phyloP scores from a whole-genome alignment of 108 stramenopile species.

The Ochromonas danica region DNA sequence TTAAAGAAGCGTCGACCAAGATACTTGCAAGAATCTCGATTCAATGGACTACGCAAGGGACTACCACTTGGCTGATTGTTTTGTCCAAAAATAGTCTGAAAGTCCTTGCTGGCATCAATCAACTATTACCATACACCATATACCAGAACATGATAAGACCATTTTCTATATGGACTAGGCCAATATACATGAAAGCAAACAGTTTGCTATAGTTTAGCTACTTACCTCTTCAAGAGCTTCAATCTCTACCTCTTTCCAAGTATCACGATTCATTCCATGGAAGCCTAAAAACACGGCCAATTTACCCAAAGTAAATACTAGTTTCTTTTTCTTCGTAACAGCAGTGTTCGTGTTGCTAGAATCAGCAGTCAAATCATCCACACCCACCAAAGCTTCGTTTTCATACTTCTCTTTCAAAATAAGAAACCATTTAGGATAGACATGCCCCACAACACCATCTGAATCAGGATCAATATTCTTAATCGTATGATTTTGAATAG shows the following conservation, averaged over 20 bases:
- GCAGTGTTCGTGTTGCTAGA: background rate
- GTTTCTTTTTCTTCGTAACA: background rate
- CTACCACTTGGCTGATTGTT: too few relatives aligned
- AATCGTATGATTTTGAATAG: background rate
- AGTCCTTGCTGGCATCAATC: background rate
- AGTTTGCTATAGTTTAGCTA: too few relatives aligned
- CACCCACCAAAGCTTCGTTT: too few relatives aligned
- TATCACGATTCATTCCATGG: background rate
- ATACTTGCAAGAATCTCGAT: too few relatives aligned
- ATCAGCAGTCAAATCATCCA: background rate
- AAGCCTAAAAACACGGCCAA: background rate
- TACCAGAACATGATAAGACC: background rate
- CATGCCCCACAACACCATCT: background rate
- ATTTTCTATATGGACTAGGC: background rate
- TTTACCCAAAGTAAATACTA: background rate
- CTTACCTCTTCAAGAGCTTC: background rate
- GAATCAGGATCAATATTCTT: background rate
- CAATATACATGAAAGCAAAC: background rate
- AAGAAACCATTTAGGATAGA: background rate
- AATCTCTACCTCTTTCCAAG: background rate
- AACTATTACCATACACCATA: background rate
- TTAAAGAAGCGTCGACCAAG: background rate
- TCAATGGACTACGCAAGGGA: too few relatives aligned
- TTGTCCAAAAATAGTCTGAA: background rate
- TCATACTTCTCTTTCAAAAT: background rate